Evolutionary conservation across 164 flowering plant species (phyloP), one percentile per base, ranked within the genome.

Genomic region (Berberis thunbergii): DNA sequence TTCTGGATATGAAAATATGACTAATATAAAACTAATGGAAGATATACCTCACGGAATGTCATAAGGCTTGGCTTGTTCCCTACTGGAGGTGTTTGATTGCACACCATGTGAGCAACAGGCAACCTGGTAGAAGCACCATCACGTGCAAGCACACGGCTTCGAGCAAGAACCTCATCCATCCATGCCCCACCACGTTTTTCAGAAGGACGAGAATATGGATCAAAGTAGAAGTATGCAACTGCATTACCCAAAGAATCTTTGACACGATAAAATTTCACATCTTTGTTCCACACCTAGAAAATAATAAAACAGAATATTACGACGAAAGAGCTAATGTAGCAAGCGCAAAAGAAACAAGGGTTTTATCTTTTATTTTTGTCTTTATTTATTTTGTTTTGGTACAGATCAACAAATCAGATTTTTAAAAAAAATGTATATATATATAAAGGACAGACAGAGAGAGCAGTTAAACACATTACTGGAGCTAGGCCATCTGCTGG

Each of bases 151-250:
- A 79, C 90, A 63, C 83, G 88, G 67, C 97, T 91, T 59, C 97
- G 82, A 46, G 78, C 73, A 80, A 91, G 81, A 78, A 89, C 99
- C 78, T 85, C 97, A 75, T 85, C 88, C 99, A 95, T 89, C 99
- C 99, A 95, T 60, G 97, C 99, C 68, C 99, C 99, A 63, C 88
- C 96, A 43, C 86, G 79, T 70, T 95, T 95, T 71, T 95, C 99
- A 69, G 97, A 81, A 43, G 99, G 92, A 65, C 97, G 97, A 45
- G 96, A 84, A 72, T 91, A 95, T 66, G 99, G 97, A 76, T 95
- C 97, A 76, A 91, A 89, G 64, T 91, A 95, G 75, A 95, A 95
- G 79, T 89, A 91, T 50, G 99, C 90, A 76, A 91, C 74, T 7
- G 94, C 89, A 69, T 67, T 76, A n/a, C 94, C 94, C 2, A 76